Conservation (phyloP, 2,329 filamentous ascomycete species). For the Arthroderma sp. region DNA sequence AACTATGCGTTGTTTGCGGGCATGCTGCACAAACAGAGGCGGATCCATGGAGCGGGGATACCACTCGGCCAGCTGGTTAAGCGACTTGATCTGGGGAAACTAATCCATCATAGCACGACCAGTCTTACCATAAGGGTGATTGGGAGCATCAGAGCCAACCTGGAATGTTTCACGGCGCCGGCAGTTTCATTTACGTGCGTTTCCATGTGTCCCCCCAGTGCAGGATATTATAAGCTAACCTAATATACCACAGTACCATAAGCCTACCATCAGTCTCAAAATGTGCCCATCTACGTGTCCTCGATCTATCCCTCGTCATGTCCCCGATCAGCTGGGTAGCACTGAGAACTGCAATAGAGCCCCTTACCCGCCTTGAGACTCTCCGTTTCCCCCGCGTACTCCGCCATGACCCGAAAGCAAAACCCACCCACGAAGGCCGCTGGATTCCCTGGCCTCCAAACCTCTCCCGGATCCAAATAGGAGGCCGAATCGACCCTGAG, state of each 20-base stretch:
- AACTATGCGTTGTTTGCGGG: slow-evolving; percentile 42
- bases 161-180: slow-evolving; percentile 45
- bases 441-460: slow-evolving; percentile 17
- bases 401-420: background rate
- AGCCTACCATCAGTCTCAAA: slow-evolving; percentile 45
- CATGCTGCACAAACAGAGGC: slow-evolving; percentile 17
- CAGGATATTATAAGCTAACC: background rate
- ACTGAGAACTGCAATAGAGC: slow-evolving; percentile 39
- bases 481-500: no score
- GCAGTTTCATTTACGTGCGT: slow-evolving; percentile 43
- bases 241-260: slow-evolving; percentile 28
- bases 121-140: slow-evolving; percentile 45
- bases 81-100: slow-evolving; percentile 38
- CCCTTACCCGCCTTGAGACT: slow-evolving; percentile 31
- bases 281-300: slow-evolving; percentile 35
- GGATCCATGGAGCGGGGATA: slow-evolving; percentile 40
- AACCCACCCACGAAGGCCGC: slow-evolving; percentile 1
- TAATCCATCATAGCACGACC: slow-evolving; percentile 48
- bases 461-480: slow-evolving; percentile 7
- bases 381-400: slow-evolving; percentile 26
- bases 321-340: slow-evolving; percentile 37
- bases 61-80: slow-evolving; percentile 38
- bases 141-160: slow-evolving; percentile 37
- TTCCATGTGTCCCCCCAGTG: background rate
- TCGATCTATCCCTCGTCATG: slow-evolving; percentile 42